Conservation (phyloP, 2,329 filamentous ascomycete species). For the Stachybotrys elegans region DNA sequence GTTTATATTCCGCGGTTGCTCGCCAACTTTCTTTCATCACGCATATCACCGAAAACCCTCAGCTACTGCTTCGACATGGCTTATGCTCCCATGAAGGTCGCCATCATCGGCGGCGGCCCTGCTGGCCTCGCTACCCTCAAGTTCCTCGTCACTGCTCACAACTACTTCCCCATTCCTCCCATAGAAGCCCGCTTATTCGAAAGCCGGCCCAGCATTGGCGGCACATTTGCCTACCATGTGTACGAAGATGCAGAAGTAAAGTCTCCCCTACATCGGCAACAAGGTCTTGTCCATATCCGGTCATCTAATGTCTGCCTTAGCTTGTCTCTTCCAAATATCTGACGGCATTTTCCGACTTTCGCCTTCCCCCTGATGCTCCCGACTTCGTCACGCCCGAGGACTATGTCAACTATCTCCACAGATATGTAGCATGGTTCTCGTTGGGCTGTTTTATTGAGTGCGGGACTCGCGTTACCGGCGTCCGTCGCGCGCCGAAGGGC, state of each 20-base stretch:
- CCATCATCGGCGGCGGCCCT: constrained; percentile 38
- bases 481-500: constrained; percentile 13
- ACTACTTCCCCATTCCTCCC: constrained; percentile 28
- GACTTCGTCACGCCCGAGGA: constrained; percentile 36
- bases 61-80: too few relatives aligned
- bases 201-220: constrained; percentile 35
- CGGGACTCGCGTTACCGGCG: constrained; percentile 21
- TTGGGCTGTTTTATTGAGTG: constrained; percentile 32
- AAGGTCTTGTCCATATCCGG: background rate
- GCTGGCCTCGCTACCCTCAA: constrained; percentile 36
- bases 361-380: constrained; percentile 32
- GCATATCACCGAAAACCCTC: background rate
- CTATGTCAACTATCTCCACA: constrained; percentile 38
- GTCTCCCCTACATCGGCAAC: background rate
- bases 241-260: constrained; percentile 43
- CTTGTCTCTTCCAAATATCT: constrained; percentile 46
- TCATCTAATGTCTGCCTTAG: constrained; percentile 11
- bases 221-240: constrained; percentile 40
- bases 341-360: constrained; percentile 45
- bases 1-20: too few relatives aligned
- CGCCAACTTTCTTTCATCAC: too few relatives aligned
- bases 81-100: constrained; percentile 34
- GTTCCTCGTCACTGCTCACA: constrained; percentile 31
- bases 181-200: constrained; percentile 41
- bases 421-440: constrained; percentile 32